These are phyloP conservation scores for Paramecium caudatum DNA, from an alignment of 73 alveolate species.

Conservation along the genomic window DNA sequence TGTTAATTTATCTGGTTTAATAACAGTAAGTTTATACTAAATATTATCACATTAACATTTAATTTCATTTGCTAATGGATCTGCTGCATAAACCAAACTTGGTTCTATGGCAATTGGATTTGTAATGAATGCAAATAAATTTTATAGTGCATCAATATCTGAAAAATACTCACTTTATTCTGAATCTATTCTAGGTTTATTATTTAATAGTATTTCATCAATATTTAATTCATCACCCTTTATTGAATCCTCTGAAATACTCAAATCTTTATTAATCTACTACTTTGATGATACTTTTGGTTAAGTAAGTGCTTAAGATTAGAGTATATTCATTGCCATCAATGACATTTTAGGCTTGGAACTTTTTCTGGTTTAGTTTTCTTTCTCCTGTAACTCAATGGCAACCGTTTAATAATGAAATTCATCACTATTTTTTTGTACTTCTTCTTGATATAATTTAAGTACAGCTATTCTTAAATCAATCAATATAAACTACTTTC, in stretches of 20 bases:
- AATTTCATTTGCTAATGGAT: constrained; percentile 19
- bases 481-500: constrained; percentile 20
- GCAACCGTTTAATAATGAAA: constrained; percentile 26
- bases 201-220: constrained; percentile 26
- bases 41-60: not conserved
- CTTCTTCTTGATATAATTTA: constrained; percentile 45
- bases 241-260: constrained; percentile 11
- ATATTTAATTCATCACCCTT: not conserved
- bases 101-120: constrained; percentile 46
- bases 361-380: not conserved
- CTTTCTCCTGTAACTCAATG: constrained; percentile 26
- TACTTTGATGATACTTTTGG: not conserved
- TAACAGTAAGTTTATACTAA: not conserved
- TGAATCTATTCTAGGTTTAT: constrained; percentile 54
- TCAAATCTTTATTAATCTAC: not conserved
- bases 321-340: constrained; percentile 15
- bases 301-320: not conserved
- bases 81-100: constrained; percentile 17
- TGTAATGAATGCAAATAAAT: not conserved
- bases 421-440: constrained; percentile 4
- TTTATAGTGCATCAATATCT: not conserved
- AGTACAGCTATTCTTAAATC: constrained; percentile 50
- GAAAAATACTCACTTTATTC: constrained; percentile 25
- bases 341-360: constrained; percentile 39
- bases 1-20: constrained; percentile 28